Conservation (phyloP, 2,329 filamentous ascomycete species). For the Aureobasidium sp. region DNA sequence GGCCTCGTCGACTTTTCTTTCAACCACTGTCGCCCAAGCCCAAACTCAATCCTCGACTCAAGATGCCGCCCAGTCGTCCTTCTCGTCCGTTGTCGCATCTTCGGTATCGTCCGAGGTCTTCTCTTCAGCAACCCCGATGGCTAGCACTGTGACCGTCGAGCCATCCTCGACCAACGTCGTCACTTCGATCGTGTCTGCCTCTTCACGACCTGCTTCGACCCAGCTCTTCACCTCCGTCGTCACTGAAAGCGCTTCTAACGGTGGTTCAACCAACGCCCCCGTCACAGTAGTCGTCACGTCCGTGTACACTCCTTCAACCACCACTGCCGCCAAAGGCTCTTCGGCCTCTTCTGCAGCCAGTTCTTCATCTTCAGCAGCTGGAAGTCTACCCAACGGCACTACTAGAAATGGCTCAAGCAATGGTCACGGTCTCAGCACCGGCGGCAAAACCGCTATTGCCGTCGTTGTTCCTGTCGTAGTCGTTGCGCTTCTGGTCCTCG, state of each 20-base stretch:
- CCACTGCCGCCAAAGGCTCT: conserved; percentile 12
- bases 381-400: conserved; percentile 18
- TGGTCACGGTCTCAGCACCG: conserved; percentile 47
- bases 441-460: conserved; percentile 78
- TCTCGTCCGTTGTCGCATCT: conserved; percentile 18
- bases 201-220: conserved; percentile 20
- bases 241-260: conserved; percentile 17
- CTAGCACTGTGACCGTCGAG: conserved; percentile 17
- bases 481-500: conserved; percentile 71
- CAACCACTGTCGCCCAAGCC: not conserved
- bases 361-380: conserved; percentile 19
- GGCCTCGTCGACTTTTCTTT: conserved; percentile 8
- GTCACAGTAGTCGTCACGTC: conserved; percentile 23
- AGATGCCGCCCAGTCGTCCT: conserved; percentile 14
- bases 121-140: not conserved
- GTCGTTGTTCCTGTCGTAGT: conserved; percentile 90
- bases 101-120: conserved; percentile 19
- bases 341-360: conserved; percentile 16
- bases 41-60: conserved; percentile 1
- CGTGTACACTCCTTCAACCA: conserved; percentile 15
- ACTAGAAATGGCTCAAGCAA: conserved; percentile 11
- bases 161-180: conserved; percentile 18
- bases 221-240: conserved; percentile 22
- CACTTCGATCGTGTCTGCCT: conserved; percentile 20
- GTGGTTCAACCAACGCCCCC: conserved; percentile 15